Base-by-base conservation (phyloP, 2,329 filamentous ascomycete genomes). In the Xylariaceae sp. region DNA sequence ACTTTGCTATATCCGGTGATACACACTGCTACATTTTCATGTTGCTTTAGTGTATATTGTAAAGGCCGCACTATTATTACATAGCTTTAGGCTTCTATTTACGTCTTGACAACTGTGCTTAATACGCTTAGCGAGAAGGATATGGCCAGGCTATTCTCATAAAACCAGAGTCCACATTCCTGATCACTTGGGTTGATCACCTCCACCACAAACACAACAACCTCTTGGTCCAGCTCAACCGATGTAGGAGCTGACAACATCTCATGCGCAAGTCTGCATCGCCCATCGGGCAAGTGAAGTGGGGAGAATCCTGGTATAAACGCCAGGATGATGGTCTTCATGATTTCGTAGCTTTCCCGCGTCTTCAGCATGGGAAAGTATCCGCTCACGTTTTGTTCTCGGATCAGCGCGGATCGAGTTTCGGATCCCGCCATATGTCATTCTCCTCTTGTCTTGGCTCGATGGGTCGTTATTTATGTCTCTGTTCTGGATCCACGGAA, bases 1-100 rank as follows among this genome's bases (percentile, higher is more conserved):
- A 16, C 18, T 40, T 43, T 47, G 18, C 26, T 55, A 55, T 39
- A 54, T 34, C 8, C 43, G 32, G 19, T 44, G 42, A 51, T 57
- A 41, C 18, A 57, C 18, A 34, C 37, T 51, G 29, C 32, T 47
- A 50, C 40, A 45, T 13, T 34, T 26, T 44, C 13, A 47, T 34
- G 19, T 37, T 44, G 42, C 21, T n/a, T n/a, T n/a, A n/a, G n/a
- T n/a, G n/a, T n/a, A n/a, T n/a, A n/a, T n/a, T n/a, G n/a, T n/a
- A n/a, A n/a, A 45, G 15, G 3, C 29, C 18, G 30, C 15, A 13
- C n/a, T 47, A 43, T 42, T 42, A 42, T 29, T 34, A 39, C 22
- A 40, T 36, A 5, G 18, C 34, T 34, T 10, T 16, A 8, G 22
- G 10, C 39, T 39, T n/a, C 15, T 42, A 5, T 13, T 26, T 32